Conservation (phyloP, 495 filamentous ascomycete species). For the Geopyxis carbonaria region DNA sequence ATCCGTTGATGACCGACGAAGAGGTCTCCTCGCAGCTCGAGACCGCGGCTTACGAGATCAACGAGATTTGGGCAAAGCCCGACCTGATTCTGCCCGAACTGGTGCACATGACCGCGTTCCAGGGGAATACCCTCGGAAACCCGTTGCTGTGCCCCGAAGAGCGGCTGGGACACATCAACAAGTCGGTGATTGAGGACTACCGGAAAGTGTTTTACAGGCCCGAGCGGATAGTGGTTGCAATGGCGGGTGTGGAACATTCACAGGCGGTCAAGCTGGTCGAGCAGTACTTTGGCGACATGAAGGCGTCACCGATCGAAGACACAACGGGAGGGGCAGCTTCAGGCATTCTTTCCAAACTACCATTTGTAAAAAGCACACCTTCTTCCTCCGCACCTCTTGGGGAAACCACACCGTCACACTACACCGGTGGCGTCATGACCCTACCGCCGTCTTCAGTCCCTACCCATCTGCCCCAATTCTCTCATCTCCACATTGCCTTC, state of each 20-base stretch:
- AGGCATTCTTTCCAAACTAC: constrained; percentile 62
- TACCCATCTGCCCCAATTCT: constrained; percentile 57
- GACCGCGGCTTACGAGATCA: constrained; percentile 87
- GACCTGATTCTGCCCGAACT: constrained; percentile 92
- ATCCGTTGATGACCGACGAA: constrained; percentile 74
- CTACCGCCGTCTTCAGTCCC: constrained; percentile 65
- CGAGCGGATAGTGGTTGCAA: constrained; percentile 82
- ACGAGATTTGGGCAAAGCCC: constrained; percentile 94
- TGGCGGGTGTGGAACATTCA: constrained; percentile 74
- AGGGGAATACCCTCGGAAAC: constrained; percentile 87
- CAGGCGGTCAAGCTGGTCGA: constrained; percentile 66
- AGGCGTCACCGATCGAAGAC: constrained; percentile 27
- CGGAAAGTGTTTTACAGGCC: constrained; percentile 70
- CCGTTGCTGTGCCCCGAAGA: constrained; percentile 83
- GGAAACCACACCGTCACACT: constrained; percentile 44
- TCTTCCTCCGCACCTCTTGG: constrained; percentile 43
- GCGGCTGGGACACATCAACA: constrained; percentile 57
- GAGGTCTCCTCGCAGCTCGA: constrained; percentile 74
- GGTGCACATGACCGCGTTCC: constrained; percentile 86
- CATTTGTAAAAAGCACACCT: constrained; percentile 84
- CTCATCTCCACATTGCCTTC: constrained; percentile 86
- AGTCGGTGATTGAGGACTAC: constrained; percentile 58
- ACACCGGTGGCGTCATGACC: constrained; percentile 82
- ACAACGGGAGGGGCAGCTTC: constrained; percentile 21
- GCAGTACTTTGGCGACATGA: constrained; percentile 84